Evolutionary conservation across 305 asterid genomes (phyloP).

Genomic region (Caryopteris hybrid): DNA sequence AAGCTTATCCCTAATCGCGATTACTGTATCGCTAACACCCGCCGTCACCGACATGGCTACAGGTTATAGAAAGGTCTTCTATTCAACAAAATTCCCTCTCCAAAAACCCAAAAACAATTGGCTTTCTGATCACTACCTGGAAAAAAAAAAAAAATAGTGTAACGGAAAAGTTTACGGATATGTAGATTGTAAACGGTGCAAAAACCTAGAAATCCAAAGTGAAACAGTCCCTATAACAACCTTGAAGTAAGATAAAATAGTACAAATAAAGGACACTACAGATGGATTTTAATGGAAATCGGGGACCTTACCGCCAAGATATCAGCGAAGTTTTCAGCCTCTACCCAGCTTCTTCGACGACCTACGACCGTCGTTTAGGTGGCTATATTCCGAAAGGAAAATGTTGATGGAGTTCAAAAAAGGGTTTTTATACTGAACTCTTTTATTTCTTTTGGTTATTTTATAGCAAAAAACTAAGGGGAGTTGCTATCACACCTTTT

Average conservation of each 20-base stretch:
- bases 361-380: too few relatives aligned
- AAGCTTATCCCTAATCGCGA: conserved; percentile 84
- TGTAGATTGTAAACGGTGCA: background rate
- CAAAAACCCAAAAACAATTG: background rate
- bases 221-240: background rate
- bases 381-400: too few relatives aligned
- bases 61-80: background rate
- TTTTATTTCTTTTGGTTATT: too few relatives aligned
- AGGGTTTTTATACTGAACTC: too few relatives aligned
- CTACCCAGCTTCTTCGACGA: too few relatives aligned
- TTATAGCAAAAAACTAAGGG: too few relatives aligned
- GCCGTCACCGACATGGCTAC: conserved; percentile 89
- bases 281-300: background rate
- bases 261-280: too few relatives aligned
- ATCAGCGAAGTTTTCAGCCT: background rate
- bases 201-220: background rate
- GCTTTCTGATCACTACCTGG: background rate
- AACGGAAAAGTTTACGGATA: background rate
- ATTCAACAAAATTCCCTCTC: background rate
- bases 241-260: background rate
- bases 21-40: conserved; percentile 83
- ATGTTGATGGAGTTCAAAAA: too few relatives aligned
- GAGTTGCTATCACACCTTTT: too few relatives aligned
- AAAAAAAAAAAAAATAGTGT: background rate
- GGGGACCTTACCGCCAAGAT: background rate